phyloP scores from a whole-genome alignment of 2,329 filamentous ascomycete genomes.

The Sclerotinia subarctica region DNA sequence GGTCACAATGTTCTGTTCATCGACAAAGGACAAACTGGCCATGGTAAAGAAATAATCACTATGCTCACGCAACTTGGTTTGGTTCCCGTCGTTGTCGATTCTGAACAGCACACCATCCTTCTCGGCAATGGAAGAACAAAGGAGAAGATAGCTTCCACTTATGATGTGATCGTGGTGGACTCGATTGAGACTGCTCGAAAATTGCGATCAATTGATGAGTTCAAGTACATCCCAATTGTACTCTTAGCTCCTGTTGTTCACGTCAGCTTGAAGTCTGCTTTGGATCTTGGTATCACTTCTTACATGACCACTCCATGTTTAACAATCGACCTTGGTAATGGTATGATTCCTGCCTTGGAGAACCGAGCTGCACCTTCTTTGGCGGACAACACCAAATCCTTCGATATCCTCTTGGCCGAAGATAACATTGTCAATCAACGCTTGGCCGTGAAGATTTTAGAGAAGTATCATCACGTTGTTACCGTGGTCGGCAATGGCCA shows the following conservation, averaged over 20 bases:
- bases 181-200: constrained; percentile 86
- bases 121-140: constrained; percentile 49
- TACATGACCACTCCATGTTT: constrained; percentile 98
- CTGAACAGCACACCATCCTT: constrained; percentile 62
- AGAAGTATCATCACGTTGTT: constrained; percentile 92
- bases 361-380: constrained; percentile 87
- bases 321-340: constrained; percentile 90
- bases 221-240: constrained; percentile 97
- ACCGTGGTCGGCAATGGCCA: constrained; percentile 93
- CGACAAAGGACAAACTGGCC: constrained; percentile 80
- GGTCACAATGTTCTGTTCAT: constrained; percentile 92
- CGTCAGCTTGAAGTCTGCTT: constrained; percentile 86
- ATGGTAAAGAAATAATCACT: constrained; percentile 69
- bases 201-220: constrained; percentile 83
- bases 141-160: constrained; percentile 47
- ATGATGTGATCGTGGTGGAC: constrained; percentile 95
- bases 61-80: constrained; percentile 80
- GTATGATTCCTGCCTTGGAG: constrained; percentile 92
- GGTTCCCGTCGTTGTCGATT: constrained; percentile 78
- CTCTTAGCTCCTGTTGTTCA: constrained; percentile 84
- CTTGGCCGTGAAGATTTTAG: constrained; percentile 91
- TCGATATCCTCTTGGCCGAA: constrained; percentile 91
- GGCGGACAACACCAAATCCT: constrained; percentile 90
- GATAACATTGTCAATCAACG: constrained; percentile 98
- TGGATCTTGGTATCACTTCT: constrained; percentile 95